phyloP scores from a whole-genome alignment of 306 rosid species.

The Corylus avellana region DNA sequence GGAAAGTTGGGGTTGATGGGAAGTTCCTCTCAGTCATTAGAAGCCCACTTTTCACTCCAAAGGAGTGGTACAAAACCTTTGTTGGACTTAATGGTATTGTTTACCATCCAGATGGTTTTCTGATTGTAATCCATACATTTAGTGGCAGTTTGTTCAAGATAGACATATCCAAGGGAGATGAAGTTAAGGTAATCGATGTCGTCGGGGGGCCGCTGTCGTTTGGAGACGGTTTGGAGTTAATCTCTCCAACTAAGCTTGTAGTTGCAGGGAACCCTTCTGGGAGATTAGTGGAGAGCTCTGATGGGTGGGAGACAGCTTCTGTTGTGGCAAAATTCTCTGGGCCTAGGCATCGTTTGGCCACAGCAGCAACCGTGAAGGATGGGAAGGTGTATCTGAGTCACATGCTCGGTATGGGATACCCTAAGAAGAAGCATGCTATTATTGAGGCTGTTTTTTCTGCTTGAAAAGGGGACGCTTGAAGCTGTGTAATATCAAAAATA shows the following conservation, averaged over 20 bases:
- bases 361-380: constrained; percentile 83
- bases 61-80: constrained; percentile 78
- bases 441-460: constrained; percentile 77
- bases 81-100: constrained; percentile 84
- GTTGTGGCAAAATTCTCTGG: constrained; percentile 61
- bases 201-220: constrained; percentile 55
- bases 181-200: constrained; percentile 56
- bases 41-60: constrained; percentile 60
- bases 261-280: constrained; percentile 83
- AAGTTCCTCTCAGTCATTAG: constrained; percentile 52
- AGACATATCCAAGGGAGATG: constrained; percentile 62
- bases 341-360: constrained; percentile 71
- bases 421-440: constrained; percentile 76
- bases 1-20: constrained; percentile 89
- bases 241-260: constrained; percentile 72
- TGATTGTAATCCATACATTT: constrained; percentile 73
- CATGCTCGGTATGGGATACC: constrained; percentile 75
- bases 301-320: constrained; percentile 87
- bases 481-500: neutral
- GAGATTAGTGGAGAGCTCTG: constrained; percentile 77
- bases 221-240: constrained; percentile 80
- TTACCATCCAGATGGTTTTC: constrained; percentile 85
- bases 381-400: constrained; percentile 82
- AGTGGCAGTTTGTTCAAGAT: constrained; percentile 72
- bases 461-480: neutral